Evolutionary conservation across 305 asterid species (phyloP).

Genomic region (Fraxinus sp.): DNA sequence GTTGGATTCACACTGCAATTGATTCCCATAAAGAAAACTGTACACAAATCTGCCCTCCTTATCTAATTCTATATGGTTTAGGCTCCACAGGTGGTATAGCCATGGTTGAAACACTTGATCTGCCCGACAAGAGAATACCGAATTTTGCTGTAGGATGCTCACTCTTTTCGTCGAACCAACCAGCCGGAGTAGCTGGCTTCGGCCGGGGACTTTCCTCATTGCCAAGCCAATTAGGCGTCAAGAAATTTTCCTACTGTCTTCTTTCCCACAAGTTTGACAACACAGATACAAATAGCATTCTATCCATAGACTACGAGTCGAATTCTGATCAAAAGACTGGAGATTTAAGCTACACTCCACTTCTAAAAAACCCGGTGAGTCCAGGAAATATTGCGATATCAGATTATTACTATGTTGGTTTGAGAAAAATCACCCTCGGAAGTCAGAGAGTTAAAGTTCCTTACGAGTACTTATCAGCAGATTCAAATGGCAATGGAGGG

Average conservation of each 20-base stretch:
- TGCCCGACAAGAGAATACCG: constrained; percentile 35
- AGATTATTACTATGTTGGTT: constrained; percentile 59
- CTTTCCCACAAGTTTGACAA: constrained; percentile 65
- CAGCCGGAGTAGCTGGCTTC: constrained; percentile 84
- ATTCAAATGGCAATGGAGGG: constrained; percentile 66
- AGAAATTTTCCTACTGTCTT: constrained; percentile 72
- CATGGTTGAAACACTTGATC: constrained; percentile 56
- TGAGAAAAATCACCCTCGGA: constrained; percentile 59
- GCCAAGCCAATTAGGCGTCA: constrained; percentile 63
- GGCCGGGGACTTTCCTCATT: constrained; percentile 68
- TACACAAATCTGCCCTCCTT: constrained; percentile 72
- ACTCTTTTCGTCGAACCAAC: constrained; percentile 58
- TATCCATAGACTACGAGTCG: constrained; percentile 47
- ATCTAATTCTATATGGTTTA: constrained; percentile 60
- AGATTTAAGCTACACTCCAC: constrained; percentile 46
- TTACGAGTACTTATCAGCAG: constrained; percentile 41
- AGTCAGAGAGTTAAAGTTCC: constrained; percentile 51
- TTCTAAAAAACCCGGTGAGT: constrained; percentile 43
- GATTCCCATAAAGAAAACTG: constrained; percentile 42
- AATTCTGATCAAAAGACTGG: constrained; percentile 40
- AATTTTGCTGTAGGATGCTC: constrained; percentile 81
- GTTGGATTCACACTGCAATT: constrained; percentile 63
- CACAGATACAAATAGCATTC: constrained; percentile 40
- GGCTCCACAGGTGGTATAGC: constrained; percentile 80
- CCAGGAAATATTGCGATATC: constrained; percentile 33